These are phyloP conservation scores for Hebeloma cylindrosporum DNA, from an alignment of 768 basidiomycete genomes.

Conservation along the genomic window DNA sequence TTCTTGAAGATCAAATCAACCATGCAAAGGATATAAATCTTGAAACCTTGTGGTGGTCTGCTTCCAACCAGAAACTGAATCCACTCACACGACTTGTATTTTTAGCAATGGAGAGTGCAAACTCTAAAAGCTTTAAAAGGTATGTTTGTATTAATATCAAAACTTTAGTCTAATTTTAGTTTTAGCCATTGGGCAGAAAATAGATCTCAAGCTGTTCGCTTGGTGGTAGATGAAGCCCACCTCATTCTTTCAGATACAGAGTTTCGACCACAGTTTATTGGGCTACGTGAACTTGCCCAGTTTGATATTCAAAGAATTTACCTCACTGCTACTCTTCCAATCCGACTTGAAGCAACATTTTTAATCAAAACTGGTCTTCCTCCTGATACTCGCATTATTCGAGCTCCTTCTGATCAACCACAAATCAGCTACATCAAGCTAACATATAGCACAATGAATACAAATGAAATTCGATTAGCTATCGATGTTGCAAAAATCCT, in stretches of 20 bases:
- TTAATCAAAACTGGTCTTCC: not conserved
- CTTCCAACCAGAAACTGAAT: not conserved
- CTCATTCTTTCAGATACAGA: constrained; percentile 6
- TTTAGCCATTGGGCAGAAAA: constrained; percentile 4
- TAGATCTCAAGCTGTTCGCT: not conserved
- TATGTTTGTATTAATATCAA: constrained; percentile 1
- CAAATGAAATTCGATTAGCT: not conserved
- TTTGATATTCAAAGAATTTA: constrained; percentile 15
- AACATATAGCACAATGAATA: not conserved
- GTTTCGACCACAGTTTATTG: constrained; percentile 7
- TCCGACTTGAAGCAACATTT: constrained; percentile 5
- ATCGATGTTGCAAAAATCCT: constrained; percentile 1
- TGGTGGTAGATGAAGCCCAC: constrained; percentile 24
- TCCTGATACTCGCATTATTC: constrained; percentile 5
- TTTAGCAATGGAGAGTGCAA: constrained; percentile 19
- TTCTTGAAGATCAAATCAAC: constrained; percentile 10
- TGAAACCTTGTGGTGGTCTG: constrained; percentile 3
- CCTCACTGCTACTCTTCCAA: constrained; percentile 22
- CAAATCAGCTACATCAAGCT: constrained; percentile 18
- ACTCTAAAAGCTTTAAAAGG: not conserved
- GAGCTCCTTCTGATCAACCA: constrained; percentile 12
- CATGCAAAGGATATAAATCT: constrained; percentile 7
- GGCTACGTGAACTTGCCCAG: constrained; percentile 4
- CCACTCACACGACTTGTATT: constrained; percentile 12
- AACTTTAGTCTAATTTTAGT: not conserved